Conservation (phyloP, 768 basidiomycete species). For the Pilatotrama ljubarskyi region DNA sequence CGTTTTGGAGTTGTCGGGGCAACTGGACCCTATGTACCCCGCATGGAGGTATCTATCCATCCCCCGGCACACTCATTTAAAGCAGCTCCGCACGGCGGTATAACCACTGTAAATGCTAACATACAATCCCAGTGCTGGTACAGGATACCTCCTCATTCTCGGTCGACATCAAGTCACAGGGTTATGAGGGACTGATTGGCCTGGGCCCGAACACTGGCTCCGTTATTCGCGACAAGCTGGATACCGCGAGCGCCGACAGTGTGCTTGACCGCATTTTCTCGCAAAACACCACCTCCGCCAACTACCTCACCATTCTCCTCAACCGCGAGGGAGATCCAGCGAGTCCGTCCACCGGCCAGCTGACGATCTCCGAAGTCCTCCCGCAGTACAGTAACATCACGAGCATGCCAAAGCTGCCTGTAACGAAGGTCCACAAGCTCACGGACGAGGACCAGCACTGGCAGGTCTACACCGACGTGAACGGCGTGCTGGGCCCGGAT, state of each 20-base stretch:
- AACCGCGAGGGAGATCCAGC: slow-evolving; percentile 56
- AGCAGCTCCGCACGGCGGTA: no score
- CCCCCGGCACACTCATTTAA: no score
- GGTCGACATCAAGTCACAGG: slow-evolving; percentile 56
- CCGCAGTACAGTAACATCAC: slow-evolving; percentile 62
- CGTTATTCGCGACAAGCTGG: slow-evolving; percentile 57
- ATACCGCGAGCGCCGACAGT: slow-evolving; percentile 50
- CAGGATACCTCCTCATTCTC: slow-evolving; percentile 64
- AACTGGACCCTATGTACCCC: background rate
- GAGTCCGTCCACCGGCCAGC: slow-evolving; percentile 57
- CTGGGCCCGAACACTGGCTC: slow-evolving; percentile 79
- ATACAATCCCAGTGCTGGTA: slow-evolving; percentile 53
- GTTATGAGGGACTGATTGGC: slow-evolving; percentile 72
- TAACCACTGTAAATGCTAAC: slow-evolving; percentile 10
- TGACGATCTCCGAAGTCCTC: slow-evolving; percentile 67
- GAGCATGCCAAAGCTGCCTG: slow-evolving; percentile 61
- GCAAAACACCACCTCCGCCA: slow-evolving; percentile 51
- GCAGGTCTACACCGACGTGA: slow-evolving; percentile 69
- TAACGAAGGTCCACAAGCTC: slow-evolving; percentile 62
- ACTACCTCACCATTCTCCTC: slow-evolving; percentile 72
- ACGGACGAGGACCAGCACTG: slow-evolving; percentile 76
- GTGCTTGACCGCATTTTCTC: slow-evolving; percentile 67
- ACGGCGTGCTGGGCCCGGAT: slow-evolving; percentile 77
- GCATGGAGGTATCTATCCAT: no score
- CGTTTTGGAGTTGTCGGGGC: background rate